Evolutionary conservation across 306 rosid genomes (phyloP).

Genomic region (Ziziphus jujuba): DNA sequence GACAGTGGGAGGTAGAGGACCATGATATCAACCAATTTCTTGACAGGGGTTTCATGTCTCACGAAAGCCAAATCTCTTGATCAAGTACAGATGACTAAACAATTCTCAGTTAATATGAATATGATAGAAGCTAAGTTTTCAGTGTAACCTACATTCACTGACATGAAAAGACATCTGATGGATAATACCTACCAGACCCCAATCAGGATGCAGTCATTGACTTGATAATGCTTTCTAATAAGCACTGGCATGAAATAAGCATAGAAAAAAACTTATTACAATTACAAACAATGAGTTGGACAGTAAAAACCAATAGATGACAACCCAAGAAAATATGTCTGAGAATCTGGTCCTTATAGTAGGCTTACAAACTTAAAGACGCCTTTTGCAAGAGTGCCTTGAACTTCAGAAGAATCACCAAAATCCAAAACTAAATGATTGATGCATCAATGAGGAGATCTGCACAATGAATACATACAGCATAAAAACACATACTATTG

Average conservation of each 20-base stretch:
- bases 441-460: slow-evolving; percentile 74
- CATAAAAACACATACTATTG: slow-evolving; percentile 58
- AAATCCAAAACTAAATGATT: slow-evolving; percentile 73
- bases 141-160: not conserved
- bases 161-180: not conserved
- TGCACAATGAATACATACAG: slow-evolving; percentile 63
- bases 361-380: slow-evolving; percentile 56
- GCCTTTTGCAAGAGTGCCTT: slow-evolving; percentile 69
- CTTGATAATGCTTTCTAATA: slow-evolving; percentile 15
- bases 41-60: slow-evolving; percentile 10
- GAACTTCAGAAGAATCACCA: slow-evolving; percentile 84
- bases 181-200: slow-evolving; percentile 6
- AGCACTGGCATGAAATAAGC: slow-evolving; percentile 22
- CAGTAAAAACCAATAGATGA: slow-evolving; percentile 1
- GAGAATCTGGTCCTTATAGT: slow-evolving; percentile 36
- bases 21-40: not conserved
- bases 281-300: not conserved
- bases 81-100: not conserved
- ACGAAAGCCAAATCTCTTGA: slow-evolving; percentile 8
- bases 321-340: slow-evolving; percentile 8
- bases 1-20: not conserved
- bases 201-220: slow-evolving; percentile 15
- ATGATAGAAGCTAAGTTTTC: not conserved
- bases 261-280: slow-evolving; percentile 1
- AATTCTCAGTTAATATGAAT: not conserved